Evolutionary conservation across 2,329 filamentous ascomycete genomes (phyloP).

Genomic region (Arachnomyces sp.): DNA sequence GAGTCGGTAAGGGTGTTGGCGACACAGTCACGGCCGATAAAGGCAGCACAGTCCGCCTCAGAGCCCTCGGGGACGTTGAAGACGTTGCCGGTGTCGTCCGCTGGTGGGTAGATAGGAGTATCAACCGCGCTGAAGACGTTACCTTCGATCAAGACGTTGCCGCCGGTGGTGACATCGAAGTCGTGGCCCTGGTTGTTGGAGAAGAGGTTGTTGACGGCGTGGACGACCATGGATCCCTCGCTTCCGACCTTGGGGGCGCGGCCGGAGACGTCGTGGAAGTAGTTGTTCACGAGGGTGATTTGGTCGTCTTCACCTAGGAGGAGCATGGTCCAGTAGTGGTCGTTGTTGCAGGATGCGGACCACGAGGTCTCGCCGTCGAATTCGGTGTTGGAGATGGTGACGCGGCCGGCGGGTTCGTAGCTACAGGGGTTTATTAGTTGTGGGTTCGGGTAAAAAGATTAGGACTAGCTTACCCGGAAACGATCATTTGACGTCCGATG

Average conservation of each 20-base stretch:
- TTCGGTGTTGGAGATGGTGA: slow-evolving; percentile 53
- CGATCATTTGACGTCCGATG: slow-evolving; percentile 27
- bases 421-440: slow-evolving; percentile 41
- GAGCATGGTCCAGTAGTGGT: slow-evolving; percentile 55
- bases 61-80: slow-evolving; percentile 19
- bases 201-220: slow-evolving; percentile 38
- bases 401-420: slow-evolving; percentile 40
- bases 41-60: slow-evolving; percentile 17
- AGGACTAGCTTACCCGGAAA: slow-evolving; percentile 19
- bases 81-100: slow-evolving; percentile 20
- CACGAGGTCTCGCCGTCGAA: slow-evolving; percentile 49
- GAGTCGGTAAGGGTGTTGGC: slow-evolving; percentile 22
- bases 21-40: slow-evolving; percentile 22
- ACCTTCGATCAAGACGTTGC: slow-evolving; percentile 35
- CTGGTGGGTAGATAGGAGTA: slow-evolving; percentile 25
- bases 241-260: slow-evolving; percentile 49
- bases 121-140: slow-evolving; percentile 39
- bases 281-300: slow-evolving; percentile 53
- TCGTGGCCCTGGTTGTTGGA: slow-evolving; percentile 37
- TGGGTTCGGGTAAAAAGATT: slow-evolving; percentile 39
- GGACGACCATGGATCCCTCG: slow-evolving; percentile 43
- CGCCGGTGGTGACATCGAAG: slow-evolving; percentile 24
- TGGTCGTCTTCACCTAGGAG: slow-evolving; percentile 48
- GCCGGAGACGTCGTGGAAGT: slow-evolving; percentile 51
- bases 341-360: slow-evolving; percentile 50